Conservation (phyloP, 495 filamentous ascomycete genomes). For the Clohesyomyces aquaticus region DNA sequence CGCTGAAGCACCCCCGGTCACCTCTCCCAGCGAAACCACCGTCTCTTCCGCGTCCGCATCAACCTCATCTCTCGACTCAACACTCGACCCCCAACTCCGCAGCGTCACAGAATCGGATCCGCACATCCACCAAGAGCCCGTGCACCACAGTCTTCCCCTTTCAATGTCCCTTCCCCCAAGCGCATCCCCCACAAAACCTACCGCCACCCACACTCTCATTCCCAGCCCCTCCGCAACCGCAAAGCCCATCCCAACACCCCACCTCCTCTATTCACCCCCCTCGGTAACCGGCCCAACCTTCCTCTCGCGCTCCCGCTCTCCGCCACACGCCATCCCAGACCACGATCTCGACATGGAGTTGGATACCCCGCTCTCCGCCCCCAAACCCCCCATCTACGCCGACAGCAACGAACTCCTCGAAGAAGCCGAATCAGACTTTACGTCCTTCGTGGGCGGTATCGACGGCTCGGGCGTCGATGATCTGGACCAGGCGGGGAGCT, state of each 20-base stretch:
- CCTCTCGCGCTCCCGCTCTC: constrained; percentile 42
- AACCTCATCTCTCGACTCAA: background rate
- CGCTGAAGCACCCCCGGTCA: background rate
- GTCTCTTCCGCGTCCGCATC: background rate
- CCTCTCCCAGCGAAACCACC: constrained; percentile 22
- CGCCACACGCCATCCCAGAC: background rate
- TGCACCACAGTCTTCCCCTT: constrained; percentile 30
- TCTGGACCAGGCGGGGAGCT: constrained; percentile 33
- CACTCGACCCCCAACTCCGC: constrained; percentile 20
- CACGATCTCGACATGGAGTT: background rate
- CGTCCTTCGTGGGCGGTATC: constrained; percentile 35
- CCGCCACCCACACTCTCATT: constrained; percentile 17
- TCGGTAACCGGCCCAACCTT: constrained; percentile 48
- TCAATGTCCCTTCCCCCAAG: constrained; percentile 11
- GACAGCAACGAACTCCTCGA: constrained; percentile 14
- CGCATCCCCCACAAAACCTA: constrained; percentile 19
- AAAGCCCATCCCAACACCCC: no score
- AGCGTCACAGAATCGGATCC: constrained; percentile 8
- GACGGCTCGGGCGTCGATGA: constrained; percentile 34
- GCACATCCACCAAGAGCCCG: constrained; percentile 16
- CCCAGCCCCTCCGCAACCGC: no score
- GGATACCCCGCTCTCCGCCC: constrained; percentile 16
- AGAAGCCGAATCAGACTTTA: constrained; percentile 21
- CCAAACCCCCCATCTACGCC: constrained; percentile 26
- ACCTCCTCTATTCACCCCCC: constrained; percentile 37